Evolutionary conservation across 768 basidiomycete species (phyloP), one percentile per base, ranked within the genome.

Genomic region (Mycena albidolilacea): DNA sequence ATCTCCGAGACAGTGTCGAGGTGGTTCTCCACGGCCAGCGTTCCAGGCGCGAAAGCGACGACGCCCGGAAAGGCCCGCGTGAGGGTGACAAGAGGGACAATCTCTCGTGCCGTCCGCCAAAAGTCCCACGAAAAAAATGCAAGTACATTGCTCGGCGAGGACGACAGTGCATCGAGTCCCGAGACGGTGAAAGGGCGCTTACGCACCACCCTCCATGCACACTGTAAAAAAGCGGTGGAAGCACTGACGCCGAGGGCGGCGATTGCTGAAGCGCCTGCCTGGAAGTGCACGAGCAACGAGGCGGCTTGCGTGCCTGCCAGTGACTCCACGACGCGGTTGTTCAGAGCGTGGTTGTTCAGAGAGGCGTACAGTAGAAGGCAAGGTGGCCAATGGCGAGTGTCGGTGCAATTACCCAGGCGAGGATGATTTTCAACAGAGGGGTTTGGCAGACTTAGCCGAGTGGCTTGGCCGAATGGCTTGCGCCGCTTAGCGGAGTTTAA

Each of bases 151-250:
- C 21, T 21, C 39, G 50, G 69, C 60, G 61, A 61, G 7, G 69
- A 61, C 69, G 61, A 70, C 39, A 70, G 19, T 41, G 69, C 69
- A 41, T 70, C 61, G 15, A 70, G 61, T 14, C 69, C 69, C 17
- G 60, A 38, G 4, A 70, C 38, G 7, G 69, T 63, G 23, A 61
- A 70, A 21, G 48, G 30, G 8, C 69, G 69, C 17, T 43, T 48
- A 43, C 61, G 48, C 37, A 70, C 69, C 15, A 44, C 15, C 11
- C n/a, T 62, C 69, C 69, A 70, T n/a, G 69, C 59, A 30, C 59
- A 54, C 50, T 70, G 69, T 5, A 70, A 11, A 50, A 63, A 63
- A 12, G 69, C 69, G 35, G 61, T 70, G 21, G 50, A 48, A 2
- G 52, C 59, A 38, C 60, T 63, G 12, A 63, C 37, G 23, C 46